phyloP scores from a whole-genome alignment of 108 stramenopile species.

The Chaetoceros muelleri region DNA sequence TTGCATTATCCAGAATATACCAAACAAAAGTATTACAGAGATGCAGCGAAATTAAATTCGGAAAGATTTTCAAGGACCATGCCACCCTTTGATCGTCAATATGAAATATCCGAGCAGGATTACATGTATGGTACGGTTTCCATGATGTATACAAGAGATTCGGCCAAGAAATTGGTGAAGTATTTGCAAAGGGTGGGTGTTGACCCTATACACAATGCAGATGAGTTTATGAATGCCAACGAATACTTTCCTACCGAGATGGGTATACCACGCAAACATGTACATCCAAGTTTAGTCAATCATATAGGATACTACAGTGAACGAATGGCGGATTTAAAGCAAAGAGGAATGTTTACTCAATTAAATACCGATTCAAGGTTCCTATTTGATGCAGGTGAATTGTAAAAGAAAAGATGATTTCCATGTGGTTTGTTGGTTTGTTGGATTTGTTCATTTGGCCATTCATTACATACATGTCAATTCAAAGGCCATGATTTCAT shows the following conservation, averaged over 20 bases:
- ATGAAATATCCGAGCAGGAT: background rate
- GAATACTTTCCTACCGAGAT: background rate
- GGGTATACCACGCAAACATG: background rate
- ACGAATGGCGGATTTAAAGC: background rate
- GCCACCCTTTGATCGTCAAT: background rate
- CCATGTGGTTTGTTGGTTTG: no score
- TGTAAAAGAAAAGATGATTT: background rate
- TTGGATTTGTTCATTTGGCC: no score
- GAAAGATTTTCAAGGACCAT: background rate
- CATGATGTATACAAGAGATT: background rate
- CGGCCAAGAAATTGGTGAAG: background rate
- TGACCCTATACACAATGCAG: background rate
- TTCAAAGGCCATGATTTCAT: slow-evolving; percentile 41
- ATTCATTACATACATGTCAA: background rate
- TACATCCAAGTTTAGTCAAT: background rate
- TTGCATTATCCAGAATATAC: background rate
- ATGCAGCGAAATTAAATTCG: background rate
- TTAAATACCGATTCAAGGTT: background rate
- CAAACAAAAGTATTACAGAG: background rate
- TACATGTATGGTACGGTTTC: background rate
- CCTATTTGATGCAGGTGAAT: background rate
- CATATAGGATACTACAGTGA: background rate
- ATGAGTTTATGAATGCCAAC: background rate
- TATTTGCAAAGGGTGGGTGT: background rate
- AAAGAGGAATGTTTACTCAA: background rate